Percentiles rank a stretch among this genome's conserved stretches.
Evolutionary conservation across 495 filamentous ascomycete genomes (phyloP).

Genomic region (Hyaloscypha hepaticicola): DNA sequence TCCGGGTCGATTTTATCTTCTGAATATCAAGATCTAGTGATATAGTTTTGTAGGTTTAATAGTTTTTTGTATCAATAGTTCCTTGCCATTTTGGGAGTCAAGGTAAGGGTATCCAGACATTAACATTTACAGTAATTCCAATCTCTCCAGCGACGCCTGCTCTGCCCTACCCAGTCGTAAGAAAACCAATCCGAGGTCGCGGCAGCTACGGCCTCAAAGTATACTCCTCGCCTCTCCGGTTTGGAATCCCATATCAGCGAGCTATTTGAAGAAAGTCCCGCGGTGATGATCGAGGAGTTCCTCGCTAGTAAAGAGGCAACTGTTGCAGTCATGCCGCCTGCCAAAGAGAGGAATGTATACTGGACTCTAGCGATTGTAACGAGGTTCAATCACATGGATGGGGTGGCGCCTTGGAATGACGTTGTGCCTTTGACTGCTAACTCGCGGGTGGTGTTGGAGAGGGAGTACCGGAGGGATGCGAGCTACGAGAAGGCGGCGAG

Average conservation of each 20-base stretch:
- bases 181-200: constrained; percentile 37
- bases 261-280: constrained; percentile 34
- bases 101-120: no score
- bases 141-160: no score
- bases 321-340: constrained; percentile 43
- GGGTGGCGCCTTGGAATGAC: constrained; percentile 40
- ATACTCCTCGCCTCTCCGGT: constrained; percentile 27
- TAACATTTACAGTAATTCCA: no score
- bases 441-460: constrained; percentile 23
- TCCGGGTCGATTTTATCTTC: no score
- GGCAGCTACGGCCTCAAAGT: constrained; percentile 41
- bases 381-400: constrained; percentile 39
- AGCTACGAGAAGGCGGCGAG: constrained; percentile 23
- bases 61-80: no score
- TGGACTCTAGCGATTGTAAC: constrained; percentile 39
- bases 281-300: constrained; percentile 41
- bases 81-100: no score
- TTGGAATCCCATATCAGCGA: constrained; percentile 31
- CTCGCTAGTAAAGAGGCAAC: constrained; percentile 43
- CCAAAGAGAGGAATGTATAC: constrained; percentile 25
- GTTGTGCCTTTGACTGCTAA: constrained; percentile 38
- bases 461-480: constrained; percentile 15
- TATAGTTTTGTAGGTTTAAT: no score
- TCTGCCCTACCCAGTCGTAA: constrained; percentile 35
- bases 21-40: no score